Evolutionary conservation across 208 protist genomes (phyloP), one percentile per base, ranked within the genome.

Genomic region (Chromosphaera perkinsii): DNA sequence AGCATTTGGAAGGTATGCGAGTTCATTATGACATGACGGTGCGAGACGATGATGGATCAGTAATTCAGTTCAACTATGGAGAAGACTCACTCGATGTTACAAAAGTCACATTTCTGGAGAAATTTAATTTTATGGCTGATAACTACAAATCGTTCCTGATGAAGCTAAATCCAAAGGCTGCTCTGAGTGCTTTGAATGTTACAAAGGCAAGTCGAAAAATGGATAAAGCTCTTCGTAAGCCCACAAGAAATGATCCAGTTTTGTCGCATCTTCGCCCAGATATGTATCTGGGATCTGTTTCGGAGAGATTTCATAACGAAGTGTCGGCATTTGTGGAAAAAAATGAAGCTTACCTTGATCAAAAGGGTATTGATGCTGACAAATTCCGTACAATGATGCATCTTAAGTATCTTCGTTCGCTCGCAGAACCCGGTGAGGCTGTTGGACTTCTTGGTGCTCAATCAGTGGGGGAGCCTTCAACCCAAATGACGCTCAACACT

Each of bases 401-500:
- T n/a, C 32, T 85, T 1, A 78, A 86, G 10, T 90, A 87, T 58
- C 51, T 66, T 20, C 54, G 55, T 3, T 63, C 42, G 3, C 61
- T 87, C 9, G 80, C 73, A 17, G 60, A 83, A 12, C 84, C 94
- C 0, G 94, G 94, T 45, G 94, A 97, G 73, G 74, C 90, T 12
- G 95, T 98, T 22, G 96, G 95, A 62, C 79, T 98, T 31, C 68
- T 98, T 4, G 95, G 94, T 10, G 95, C 88, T 9, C 94, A 99
- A 83, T 92, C 91, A 1, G 93, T 98, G 35, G 96, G 96, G 47
- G 96, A 99, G 76, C 96, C 97, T 24, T 98, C 94, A 1, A 99
- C 96, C 60, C 97, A 99, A 80, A 99, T 99, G 96, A 99, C 97
- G 33, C 87, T 99, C 9, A 99, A 99, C 86, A 99, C 97, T 42